Conservation (phyloP, 768 basidiomycete species). For the Suillus spraguei region DNA sequence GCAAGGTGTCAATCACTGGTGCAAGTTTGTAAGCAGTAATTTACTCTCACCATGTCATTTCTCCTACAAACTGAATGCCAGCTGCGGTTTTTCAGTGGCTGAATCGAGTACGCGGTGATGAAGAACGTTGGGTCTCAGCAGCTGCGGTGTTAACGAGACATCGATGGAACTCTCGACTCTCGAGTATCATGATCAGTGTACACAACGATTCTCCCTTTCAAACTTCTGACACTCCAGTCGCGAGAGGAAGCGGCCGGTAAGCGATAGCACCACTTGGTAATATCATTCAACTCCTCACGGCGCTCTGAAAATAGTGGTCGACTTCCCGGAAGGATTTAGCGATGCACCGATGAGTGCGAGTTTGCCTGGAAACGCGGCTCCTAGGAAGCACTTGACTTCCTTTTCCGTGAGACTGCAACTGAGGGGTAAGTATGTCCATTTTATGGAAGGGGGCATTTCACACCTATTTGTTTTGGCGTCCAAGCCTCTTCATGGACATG, state of each 20-base stretch:
- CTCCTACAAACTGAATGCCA: conserved; percentile 23
- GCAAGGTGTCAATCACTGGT: not conserved
- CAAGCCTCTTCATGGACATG: not conserved
- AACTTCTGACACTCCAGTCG: not conserved
- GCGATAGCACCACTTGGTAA: conserved; percentile 2
- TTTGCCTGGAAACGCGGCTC: conserved; percentile 6
- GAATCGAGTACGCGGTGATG: conserved; percentile 25
- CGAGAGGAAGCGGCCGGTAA: conserved; percentile 7
- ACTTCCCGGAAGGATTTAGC: conserved; percentile 1
- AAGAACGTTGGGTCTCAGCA: conserved; percentile 6
- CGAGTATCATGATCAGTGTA: not conserved
- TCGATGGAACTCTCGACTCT: conserved; percentile 2
- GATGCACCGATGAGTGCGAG: conserved; percentile 1
- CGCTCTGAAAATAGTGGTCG: not conserved
- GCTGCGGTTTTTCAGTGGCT: conserved; percentile 22
- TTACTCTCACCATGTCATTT: conserved; percentile 18
- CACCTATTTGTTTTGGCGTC: not conserved
- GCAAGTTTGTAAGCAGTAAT: not conserved
- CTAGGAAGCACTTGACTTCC: conserved; percentile 7
- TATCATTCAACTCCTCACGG: not conserved
- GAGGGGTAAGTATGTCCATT: not conserved
- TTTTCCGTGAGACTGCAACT: conserved; percentile 3
- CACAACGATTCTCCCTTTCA: not conserved
- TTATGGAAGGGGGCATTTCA: not conserved
- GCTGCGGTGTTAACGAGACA: not conserved